Evolutionary conservation across 2,329 filamentous ascomycete species (phyloP), one percentile per base, ranked within the genome.

Genomic region (Trichophyton benhamiae): DNA sequence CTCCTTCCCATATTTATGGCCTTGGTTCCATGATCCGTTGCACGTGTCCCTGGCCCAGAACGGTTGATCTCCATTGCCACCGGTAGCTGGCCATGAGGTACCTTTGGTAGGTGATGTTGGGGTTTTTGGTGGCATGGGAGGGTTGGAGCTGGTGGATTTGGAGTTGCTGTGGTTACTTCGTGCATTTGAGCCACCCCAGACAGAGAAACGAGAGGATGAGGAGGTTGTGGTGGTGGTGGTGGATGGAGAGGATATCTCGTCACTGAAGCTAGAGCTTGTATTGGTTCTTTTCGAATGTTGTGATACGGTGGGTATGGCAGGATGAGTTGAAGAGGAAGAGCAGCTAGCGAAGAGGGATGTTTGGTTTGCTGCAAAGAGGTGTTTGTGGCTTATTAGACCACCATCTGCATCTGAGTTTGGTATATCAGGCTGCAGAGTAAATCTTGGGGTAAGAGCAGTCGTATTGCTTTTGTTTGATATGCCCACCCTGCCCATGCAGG

Each of bases 311-410:
- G 33, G 53, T 27, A 22, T 55, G 3, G 58, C 27, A 17, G 71
- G 72, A 8, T 30, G 41, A 70, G 72, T 11, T 66, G 71, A 70
- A 2, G 71, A 68, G 9, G 72, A 68, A 55, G 71, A 74, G 17
- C 72, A 72, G 1, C 72, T 68, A 8, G 71, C 68, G 61, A 73
- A 76, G 33, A 69, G 70, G 25, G 72, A 66, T 58, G 73, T 75
- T 65, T 75, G 75, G 42, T 73, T 76, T 20, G 74, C 71, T 13
- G 72, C 68, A 30, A 78, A 68, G 5, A 78, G 66, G 60, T 78
- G 74, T 61, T 73, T 76, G 76, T 76, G 78, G 46, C 70, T 73
- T 52, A 77, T 65, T 55, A 78, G 65, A 7, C 76, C 76, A 27
- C 76, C 76, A 44, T 78, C 75, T 7, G 70, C 69, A 60, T 78